Evolutionary conservation across 768 basidiomycete species (phyloP).

Genomic region (Cystobasidium tubakii): DNA sequence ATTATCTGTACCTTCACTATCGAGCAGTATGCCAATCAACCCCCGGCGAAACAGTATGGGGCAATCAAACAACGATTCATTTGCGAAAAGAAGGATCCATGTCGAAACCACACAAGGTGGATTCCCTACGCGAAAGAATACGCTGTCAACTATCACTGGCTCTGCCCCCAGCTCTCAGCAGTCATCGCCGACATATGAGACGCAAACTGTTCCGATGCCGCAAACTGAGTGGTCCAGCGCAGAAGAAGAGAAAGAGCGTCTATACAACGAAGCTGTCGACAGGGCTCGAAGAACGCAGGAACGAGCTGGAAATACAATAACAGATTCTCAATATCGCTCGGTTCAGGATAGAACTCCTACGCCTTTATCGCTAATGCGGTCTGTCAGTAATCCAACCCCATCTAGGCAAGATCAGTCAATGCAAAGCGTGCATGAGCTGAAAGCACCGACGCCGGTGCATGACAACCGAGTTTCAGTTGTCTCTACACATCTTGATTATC

Average conservation of each 20-base stretch:
- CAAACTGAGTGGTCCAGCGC: constrained; percentile 10
- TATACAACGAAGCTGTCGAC: constrained; percentile 14
- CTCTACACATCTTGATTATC: constrained; percentile 6
- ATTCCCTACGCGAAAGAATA: constrained; percentile 4
- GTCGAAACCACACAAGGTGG: constrained; percentile 2
- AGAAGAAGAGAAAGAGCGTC: constrained; percentile 15
- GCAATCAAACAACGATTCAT: neutral
- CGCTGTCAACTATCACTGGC: constrained; percentile 33
- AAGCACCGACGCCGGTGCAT: neutral
- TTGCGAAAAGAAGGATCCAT: neutral
- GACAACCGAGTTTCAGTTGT: neutral
- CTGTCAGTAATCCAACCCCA: constrained; percentile 14
- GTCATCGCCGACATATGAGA: neutral
- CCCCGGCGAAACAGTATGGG: neutral
- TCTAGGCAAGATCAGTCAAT: neutral
- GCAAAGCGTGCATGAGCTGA: neutral
- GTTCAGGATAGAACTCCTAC: constrained; percentile 15
- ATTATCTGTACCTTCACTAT: neutral
- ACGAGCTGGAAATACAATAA: constrained; percentile 3
- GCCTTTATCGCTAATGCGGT: constrained; percentile 20
- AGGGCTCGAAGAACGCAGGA: neutral
- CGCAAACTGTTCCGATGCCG: neutral
- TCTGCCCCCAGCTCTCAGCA: constrained; percentile 18
- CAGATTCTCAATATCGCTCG: neutral
- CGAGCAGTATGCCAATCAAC: neutral